A percentile compares a stretch with the other conserved stretches of the same genome.
These are phyloP conservation scores for Circinella minor DNA, from an alignment of 371 early-diverging fungal genomes.

Conservation along the genomic window DNA sequence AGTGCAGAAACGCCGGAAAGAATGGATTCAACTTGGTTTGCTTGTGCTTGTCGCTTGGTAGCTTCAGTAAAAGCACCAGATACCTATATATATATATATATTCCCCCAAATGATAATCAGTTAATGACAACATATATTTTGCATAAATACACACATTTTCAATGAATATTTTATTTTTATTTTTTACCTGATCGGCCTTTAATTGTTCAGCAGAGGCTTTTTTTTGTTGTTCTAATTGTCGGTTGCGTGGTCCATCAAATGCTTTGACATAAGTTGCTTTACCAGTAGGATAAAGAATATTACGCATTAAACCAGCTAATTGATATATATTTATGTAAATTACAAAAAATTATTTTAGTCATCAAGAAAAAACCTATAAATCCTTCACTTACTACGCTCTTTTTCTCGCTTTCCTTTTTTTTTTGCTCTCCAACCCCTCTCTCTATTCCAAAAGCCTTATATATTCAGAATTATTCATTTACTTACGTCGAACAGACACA, in stretches of 20 bases:
- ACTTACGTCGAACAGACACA: slow-evolving; percentile 55
- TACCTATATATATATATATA: background rate
- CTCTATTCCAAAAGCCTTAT: too few species aligned
- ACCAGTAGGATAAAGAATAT: slow-evolving; percentile 47
- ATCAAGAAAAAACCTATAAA: too few species aligned
- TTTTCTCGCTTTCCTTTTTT: too few species aligned
- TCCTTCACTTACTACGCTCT: too few species aligned
- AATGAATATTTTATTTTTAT: background rate
- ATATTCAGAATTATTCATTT: background rate
- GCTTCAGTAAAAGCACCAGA: background rate
- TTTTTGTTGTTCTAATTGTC: slow-evolving; percentile 26
- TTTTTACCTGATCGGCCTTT: slow-evolving; percentile 3
- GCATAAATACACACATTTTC: background rate
- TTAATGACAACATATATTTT: too few species aligned
- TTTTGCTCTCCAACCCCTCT: too few species aligned
- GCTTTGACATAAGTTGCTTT: slow-evolving; percentile 43
- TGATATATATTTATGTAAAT: background rate
- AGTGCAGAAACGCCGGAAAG: slow-evolving; percentile 10
- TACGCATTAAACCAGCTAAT: slow-evolving; percentile 59
- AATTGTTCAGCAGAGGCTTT: slow-evolving; percentile 9
- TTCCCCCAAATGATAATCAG: too few species aligned
- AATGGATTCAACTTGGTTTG: background rate
- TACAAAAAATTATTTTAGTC: too few species aligned
- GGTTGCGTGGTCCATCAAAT: slow-evolving; percentile 27
- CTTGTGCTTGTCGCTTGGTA: slow-evolving; percentile 14